Conservation (phyloP, 2,329 filamentous ascomycete genomes). For the Boeremia lycopersici region DNA sequence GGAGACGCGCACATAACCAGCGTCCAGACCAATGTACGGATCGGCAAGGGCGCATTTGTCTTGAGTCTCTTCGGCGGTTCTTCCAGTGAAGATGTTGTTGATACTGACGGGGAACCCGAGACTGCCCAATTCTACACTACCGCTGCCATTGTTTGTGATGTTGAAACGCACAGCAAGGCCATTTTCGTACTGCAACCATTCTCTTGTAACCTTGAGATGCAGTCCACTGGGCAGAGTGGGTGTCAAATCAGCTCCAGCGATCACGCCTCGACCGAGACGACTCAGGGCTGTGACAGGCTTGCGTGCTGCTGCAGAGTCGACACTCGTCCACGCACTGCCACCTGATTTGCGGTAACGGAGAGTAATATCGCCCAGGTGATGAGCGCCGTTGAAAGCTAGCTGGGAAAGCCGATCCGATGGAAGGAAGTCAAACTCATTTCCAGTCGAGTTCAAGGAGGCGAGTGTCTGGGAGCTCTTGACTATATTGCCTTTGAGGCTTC, state of each 20-base stretch:
- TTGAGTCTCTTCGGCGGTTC: conserved; percentile 56
- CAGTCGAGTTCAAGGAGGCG: conserved; percentile 29
- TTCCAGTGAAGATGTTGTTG: conserved; percentile 66
- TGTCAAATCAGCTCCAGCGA: conserved; percentile 51
- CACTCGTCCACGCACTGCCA: conserved; percentile 51
- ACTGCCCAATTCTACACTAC: conserved; percentile 59
- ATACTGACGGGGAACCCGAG: conserved; percentile 66
- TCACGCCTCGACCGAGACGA: conserved; percentile 20
- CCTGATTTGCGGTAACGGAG: conserved; percentile 58
- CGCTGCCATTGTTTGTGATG: conserved; percentile 53
- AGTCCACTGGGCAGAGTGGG: conserved; percentile 50
- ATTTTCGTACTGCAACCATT: conserved; percentile 57
- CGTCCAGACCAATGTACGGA: conserved; percentile 65
- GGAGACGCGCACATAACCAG: conserved; percentile 62
- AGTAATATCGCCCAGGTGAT: conserved; percentile 65
- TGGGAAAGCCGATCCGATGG: conserved; percentile 58
- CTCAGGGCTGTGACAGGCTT: conserved; percentile 42
- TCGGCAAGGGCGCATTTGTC: conserved; percentile 62
- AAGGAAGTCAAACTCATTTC: conserved; percentile 59
- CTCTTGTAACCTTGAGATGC: conserved; percentile 56
- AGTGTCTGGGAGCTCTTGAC: conserved; percentile 30
- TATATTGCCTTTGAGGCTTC: conserved; percentile 21
- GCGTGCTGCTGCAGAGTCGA: conserved; percentile 55
- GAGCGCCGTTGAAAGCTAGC: conserved; percentile 59
- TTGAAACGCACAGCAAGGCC: conserved; percentile 61